Evolutionary conservation across 1,284 basidiomycete species (phyloP).

Genomic region (Cystobasidium slooffiae): DNA sequence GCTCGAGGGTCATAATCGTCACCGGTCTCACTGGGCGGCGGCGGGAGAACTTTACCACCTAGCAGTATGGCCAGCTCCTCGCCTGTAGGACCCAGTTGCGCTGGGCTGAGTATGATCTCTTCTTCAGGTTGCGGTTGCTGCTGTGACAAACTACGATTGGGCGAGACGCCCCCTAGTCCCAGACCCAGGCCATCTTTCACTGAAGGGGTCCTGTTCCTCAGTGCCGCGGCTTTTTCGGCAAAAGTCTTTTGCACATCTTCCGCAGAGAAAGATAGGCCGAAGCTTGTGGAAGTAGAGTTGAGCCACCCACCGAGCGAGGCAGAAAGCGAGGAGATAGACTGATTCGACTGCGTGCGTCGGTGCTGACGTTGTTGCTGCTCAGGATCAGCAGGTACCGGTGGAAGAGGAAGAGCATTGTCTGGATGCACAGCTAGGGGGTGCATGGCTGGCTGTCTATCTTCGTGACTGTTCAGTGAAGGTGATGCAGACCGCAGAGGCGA

Average conservation of each 20-base stretch:
- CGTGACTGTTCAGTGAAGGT: not conserved
- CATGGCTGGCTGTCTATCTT: not conserved
- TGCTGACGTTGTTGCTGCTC: constrained; percentile 19
- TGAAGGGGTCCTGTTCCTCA: not conserved
- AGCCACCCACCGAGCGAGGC: constrained; percentile 35
- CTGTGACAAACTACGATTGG: not conserved
- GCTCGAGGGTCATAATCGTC: not conserved
- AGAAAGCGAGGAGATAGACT: constrained; percentile 39
- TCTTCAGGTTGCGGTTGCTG: constrained; percentile 3
- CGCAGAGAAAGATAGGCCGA: constrained; percentile 9
- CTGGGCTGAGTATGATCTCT: not conserved
- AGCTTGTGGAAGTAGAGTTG: constrained; percentile 7
- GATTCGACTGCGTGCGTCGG: constrained; percentile 20
- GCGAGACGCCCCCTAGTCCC: not conserved
- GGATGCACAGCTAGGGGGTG: constrained; percentile 36
- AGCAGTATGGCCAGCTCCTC: constrained; percentile 26
- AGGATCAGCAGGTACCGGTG: constrained; percentile 35
- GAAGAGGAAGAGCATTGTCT: constrained; percentile 39
- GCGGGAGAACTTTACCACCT: constrained; percentile 34
- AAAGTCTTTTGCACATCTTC: constrained; percentile 35
- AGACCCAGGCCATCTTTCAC: not conserved
- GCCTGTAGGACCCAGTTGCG: not conserved
- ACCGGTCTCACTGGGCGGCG: constrained; percentile 40
- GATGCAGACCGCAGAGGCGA: not conserved
- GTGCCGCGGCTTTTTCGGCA: constrained; percentile 3